Evolutionary conservation across 1,139 yeast genomes (phyloP).

Genomic region (Yamadazyma buinensis): DNA sequence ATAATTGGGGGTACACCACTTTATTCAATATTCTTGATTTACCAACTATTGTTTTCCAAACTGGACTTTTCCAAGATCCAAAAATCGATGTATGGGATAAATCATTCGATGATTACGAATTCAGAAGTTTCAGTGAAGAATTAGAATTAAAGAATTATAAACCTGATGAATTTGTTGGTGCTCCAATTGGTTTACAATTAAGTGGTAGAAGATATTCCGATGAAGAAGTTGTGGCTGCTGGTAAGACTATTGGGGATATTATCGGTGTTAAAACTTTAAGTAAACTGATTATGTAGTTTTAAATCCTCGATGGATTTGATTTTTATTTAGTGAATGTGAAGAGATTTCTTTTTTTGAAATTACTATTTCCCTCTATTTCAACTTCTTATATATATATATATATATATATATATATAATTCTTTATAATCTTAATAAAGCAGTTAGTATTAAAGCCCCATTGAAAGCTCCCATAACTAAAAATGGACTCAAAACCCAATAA

Average conservation of each 20-base stretch:
- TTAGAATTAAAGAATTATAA: constrained; percentile 30
- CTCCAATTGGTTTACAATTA: constrained; percentile 38
- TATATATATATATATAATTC: no score
- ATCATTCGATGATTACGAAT: constrained; percentile 21
- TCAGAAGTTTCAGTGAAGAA: constrained; percentile 42
- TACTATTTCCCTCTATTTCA: no score
- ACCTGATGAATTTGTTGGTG: constrained; percentile 31
- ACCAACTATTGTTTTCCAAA: constrained; percentile 59
- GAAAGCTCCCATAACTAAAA: constrained; percentile 48
- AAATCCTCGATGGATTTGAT: no score
- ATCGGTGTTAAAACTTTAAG: background rate
- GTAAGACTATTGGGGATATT: constrained; percentile 21
- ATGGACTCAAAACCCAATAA: constrained; percentile 56
- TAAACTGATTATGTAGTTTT: constrained; percentile 19
- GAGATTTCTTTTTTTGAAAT: no score
- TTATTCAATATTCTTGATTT: constrained; percentile 63
- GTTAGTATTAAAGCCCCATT: constrained; percentile 17
- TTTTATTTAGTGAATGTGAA: background rate
- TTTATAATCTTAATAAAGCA: no score
- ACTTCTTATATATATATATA: no score
- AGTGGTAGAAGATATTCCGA: constrained; percentile 34
- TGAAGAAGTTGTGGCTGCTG: constrained; percentile 41
- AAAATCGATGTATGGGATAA: constrained; percentile 38
- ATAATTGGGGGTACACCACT: constrained; percentile 74
- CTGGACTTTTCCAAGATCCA: constrained; percentile 58